Conservation (phyloP, 768 basidiomycete species). For the Lactifluus piperatus region DNA sequence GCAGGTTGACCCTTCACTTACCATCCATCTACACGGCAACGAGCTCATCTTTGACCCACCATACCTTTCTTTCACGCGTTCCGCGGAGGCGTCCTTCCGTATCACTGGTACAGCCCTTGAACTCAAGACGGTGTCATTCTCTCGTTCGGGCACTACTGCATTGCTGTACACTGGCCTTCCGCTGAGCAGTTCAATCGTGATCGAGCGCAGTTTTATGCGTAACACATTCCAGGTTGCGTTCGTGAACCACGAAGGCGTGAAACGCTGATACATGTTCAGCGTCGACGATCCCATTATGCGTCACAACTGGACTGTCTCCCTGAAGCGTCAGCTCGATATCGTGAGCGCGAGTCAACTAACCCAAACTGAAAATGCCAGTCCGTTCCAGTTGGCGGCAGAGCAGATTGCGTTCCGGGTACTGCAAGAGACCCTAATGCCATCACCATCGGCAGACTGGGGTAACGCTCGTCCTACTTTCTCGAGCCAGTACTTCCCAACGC, state of each 20-base stretch:
- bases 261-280: constrained; percentile 92
- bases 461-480: constrained; percentile 19
- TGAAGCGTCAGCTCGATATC: constrained; percentile 57
- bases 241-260: constrained; percentile 50
- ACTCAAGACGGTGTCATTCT: constrained; percentile 71
- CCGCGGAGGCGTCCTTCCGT: constrained; percentile 80
- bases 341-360: constrained; percentile 28
- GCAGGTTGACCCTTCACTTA: constrained; percentile 72
- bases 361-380: constrained; percentile 26
- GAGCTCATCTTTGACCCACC: constrained; percentile 86
- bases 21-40: constrained; percentile 78
- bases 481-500: constrained; percentile 29
- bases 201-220: constrained; percentile 93
- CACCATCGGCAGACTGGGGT: constrained; percentile 14
- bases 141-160: constrained; percentile 77
- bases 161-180: constrained; percentile 76
- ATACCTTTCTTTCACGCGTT: constrained; percentile 67
- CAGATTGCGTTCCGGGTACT: constrained; percentile 74
- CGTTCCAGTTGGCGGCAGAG: constrained; percentile 59
- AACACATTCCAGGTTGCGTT: constrained; percentile 95
- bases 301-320: constrained; percentile 61
- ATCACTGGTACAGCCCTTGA: constrained; percentile 84
- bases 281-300: constrained; percentile 72
- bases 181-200: constrained; percentile 62
- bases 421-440: constrained; percentile 69